These are phyloP conservation scores for Chrysoporthe cubensis DNA, from an alignment of 2,329 filamentous ascomycete genomes.

Conservation along the genomic window DNA sequence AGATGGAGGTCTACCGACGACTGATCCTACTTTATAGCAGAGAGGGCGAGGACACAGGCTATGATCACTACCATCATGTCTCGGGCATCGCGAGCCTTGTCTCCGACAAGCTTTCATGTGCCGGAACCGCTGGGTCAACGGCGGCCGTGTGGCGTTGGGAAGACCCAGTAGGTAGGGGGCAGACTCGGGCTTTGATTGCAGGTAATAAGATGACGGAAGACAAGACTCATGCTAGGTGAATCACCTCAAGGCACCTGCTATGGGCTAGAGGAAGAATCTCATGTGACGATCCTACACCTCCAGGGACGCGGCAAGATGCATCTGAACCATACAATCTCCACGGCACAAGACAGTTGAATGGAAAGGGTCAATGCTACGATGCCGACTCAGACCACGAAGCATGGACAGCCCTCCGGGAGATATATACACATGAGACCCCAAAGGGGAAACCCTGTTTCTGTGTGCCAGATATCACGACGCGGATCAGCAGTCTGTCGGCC, in stretches of 20 bases:
- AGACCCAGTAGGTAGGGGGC: constrained; percentile 8
- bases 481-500: background rate
- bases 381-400: background rate
- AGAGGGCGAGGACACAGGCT: background rate
- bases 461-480: background rate
- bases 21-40: constrained; percentile 26
- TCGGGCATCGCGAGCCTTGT: constrained; percentile 21
- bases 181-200: constrained; percentile 27
- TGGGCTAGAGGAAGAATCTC: constrained; percentile 15
- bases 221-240: constrained; percentile 27
- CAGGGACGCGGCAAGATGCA: background rate
- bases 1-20: constrained; percentile 18
- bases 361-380: background rate
- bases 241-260: constrained; percentile 12
- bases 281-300: constrained; percentile 4
- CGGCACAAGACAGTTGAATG: background rate
- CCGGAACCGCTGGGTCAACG: constrained; percentile 2
- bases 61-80: constrained; percentile 16
- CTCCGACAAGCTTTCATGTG: background rate
- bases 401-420: background rate
- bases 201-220: constrained; percentile 21
- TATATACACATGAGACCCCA: background rate
- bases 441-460: background rate
- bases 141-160: constrained; percentile 16
- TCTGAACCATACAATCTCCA: background rate